Base-by-base conservation (phyloP, 306 rosid species). In the Sicyos edulis region DNA sequence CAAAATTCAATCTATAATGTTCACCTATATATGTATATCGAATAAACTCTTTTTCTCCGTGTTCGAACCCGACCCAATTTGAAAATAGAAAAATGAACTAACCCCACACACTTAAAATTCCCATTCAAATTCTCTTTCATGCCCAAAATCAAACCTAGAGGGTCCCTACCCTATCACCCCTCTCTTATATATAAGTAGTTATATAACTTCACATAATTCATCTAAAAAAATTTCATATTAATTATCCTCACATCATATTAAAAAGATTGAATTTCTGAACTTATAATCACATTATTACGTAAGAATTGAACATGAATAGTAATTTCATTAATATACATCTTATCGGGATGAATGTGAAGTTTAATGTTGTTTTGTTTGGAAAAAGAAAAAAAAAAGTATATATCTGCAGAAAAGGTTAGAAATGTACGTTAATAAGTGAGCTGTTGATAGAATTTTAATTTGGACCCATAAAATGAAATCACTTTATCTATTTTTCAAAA, bases 341-440 rank as follows among this genome's bases (percentile, higher is more conserved):
- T 21, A 11, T 65, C 71, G 34, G 34, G 71, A 42, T 5, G 71
- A 20, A 65, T 42, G 34, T 40, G 71, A 65, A 65, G 71, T 42
- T 37, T 64, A 64, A 63, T 63, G 53, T n/a, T 50, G 45, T 70
- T 84, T 82, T 61, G 47, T 29, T 61, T 12, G 6, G 3, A 51
- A 51, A 51, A 26, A 77, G 8, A 13, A 63, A 37, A 13, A 63
- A 37, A 8, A 12, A 17, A 24, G 40, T 40, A 52, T 40, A 29
- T 64, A n/a, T 17, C 11, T 37, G 52, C 70, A 63, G 40, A 37
- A 63, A 63, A 76, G 24, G 83, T 74, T 76, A 78, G 76, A 82
- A 72, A 54, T 29, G 86, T 83, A 76, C 86, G 64, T 56, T 20
- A 61, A 8, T 7, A 44, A 54, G 70, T 83, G 91, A 84, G 84